Evolutionary conservation across 805 yeast species (phyloP).

Genomic region (Komagataella ulmi): DNA sequence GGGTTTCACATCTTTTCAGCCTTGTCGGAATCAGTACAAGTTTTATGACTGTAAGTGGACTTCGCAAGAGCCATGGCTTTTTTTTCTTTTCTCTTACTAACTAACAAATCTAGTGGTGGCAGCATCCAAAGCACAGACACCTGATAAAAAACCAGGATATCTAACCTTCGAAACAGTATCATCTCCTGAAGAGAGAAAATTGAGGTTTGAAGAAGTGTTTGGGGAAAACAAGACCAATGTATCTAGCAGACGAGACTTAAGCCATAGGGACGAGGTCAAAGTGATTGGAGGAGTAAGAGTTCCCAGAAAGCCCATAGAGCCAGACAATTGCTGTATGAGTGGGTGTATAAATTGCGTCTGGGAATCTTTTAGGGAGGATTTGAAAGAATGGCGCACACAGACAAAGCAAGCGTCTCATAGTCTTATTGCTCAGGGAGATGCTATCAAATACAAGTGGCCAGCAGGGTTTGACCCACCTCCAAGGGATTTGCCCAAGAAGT

Average conservation of each 20-base stretch:
- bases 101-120: background rate
- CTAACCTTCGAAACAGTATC: conserved; percentile 13
- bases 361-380: conserved; percentile 84
- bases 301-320: conserved; percentile 77
- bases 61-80: background rate
- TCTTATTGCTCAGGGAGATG: conserved; percentile 22
- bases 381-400: conserved; percentile 63
- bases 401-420: conserved; percentile 42
- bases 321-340: conserved; percentile 95
- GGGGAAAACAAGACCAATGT: conserved; percentile 18
- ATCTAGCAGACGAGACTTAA: conserved; percentile 22
- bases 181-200: conserved; percentile 6
- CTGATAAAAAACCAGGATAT: conserved; percentile 4
- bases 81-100: background rate
- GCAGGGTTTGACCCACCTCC: conserved; percentile 46
- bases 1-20: background rate
- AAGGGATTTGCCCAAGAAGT: conserved; percentile 22
- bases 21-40: background rate
- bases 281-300: conserved; percentile 56
- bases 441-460: conserved; percentile 47
- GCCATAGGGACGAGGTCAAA: conserved; percentile 17
- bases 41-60: conserved; percentile 1
- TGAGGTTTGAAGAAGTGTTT: conserved; percentile 14
- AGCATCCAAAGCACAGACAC: conserved; percentile 2
- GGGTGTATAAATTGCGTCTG: conserved; percentile 97